Evolutionary conservation across 345 rosid species (phyloP).

Genomic region (Excoecaria cochinchinensis): DNA sequence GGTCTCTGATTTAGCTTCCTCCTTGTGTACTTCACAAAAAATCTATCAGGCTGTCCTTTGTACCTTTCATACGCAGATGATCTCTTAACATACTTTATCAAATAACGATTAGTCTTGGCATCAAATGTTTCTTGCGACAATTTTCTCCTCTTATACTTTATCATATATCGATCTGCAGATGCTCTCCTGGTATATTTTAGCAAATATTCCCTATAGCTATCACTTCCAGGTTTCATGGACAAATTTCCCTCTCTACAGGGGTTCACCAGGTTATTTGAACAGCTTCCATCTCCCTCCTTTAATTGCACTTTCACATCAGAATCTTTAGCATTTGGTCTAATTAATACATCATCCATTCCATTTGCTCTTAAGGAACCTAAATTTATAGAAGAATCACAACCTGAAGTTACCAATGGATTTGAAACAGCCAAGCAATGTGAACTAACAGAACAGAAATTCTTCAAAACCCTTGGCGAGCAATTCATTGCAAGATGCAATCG

Average conservation of each 20-base stretch:
- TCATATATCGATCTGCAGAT: conserved; percentile 25
- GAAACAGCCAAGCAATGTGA: conserved; percentile 7
- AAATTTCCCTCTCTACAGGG: conserved; percentile 18
- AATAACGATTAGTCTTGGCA: background rate
- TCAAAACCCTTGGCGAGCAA: conserved; percentile 34
- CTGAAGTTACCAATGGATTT: background rate
- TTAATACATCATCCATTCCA: background rate
- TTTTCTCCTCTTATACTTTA: conserved; percentile 40
- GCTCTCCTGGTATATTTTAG: conserved; percentile 35
- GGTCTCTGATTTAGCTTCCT: conserved; percentile 28
- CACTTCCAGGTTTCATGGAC: conserved; percentile 1
- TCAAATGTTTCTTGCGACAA: background rate
- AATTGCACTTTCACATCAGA: background rate
- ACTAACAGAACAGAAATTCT: conserved; percentile 20
- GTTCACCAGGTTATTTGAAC: conserved; percentile 27
- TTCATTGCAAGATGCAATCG: conserved; percentile 36
- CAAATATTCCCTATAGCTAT: conserved; percentile 13
- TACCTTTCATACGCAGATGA: background rate
- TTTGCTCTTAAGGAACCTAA: background rate
- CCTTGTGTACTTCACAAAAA: conserved; percentile 32
- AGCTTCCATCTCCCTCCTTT: conserved; percentile 33
- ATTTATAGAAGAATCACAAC: conserved; percentile 4
- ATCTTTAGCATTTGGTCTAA: conserved; percentile 8
- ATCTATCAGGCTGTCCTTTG: background rate
- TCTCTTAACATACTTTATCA: conserved; percentile 4